A percentile compares a stretch with the other conserved stretches of the same genome.
These are phyloP conservation scores for Xylariomycetidae sp. DNA, from an alignment of 2,329 filamentous ascomycete genomes.

Conservation along the genomic window DNA sequence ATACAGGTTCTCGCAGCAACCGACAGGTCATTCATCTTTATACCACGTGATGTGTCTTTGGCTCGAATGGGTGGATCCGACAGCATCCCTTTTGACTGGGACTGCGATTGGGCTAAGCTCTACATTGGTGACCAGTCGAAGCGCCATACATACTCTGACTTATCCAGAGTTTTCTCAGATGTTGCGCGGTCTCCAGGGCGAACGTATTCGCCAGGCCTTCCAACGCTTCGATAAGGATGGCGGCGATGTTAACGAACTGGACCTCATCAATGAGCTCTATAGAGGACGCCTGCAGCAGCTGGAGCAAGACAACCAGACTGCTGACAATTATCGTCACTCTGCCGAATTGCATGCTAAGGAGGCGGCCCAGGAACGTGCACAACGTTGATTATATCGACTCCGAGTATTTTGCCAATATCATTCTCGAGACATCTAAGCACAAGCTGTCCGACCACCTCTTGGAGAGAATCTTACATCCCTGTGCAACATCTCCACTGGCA, in stretches of 20 bases:
- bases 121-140: conserved; percentile 88
- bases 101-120: conserved; percentile 90
- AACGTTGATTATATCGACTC: conserved; percentile 88
- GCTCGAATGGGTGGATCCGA: too few species aligned
- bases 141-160: conserved; percentile 84
- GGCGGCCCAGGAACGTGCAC: conserved; percentile 51
- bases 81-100: conserved; percentile 93
- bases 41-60: too few species aligned
- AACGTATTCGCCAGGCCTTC: conserved; percentile 94
- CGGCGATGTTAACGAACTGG: conserved; percentile 93
- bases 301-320: conserved; percentile 69
- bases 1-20: too few species aligned
- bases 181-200: conserved; percentile 91
- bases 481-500: conserved; percentile 88
- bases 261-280: conserved; percentile 87
- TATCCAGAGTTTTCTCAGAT: conserved; percentile 98
- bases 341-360: conserved; percentile 52
- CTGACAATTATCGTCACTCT: conserved; percentile 43
- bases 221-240: conserved; percentile 84
- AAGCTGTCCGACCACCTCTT: conserved; percentile 97
- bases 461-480: conserved; percentile 83
- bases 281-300: conserved; percentile 72
- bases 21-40: too few species aligned
- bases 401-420: conserved; percentile 94
- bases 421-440: conserved; percentile 85